Evolutionary conservation across 345 rosid genomes (phyloP).

Genomic region (Lagerstroemia speciosa): DNA sequence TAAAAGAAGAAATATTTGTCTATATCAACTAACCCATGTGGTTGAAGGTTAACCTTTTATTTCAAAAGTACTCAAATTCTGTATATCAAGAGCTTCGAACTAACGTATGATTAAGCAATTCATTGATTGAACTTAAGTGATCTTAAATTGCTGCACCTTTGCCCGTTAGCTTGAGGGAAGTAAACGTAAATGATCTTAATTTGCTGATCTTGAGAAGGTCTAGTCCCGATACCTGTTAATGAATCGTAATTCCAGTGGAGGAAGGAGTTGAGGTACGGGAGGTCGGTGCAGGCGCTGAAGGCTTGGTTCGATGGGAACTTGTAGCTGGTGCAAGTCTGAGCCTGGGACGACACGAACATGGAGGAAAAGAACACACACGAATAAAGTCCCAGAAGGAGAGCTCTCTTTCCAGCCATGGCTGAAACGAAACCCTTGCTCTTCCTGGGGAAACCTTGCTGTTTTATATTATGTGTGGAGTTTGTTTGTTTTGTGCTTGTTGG

Average conservation of each 20-base stretch:
- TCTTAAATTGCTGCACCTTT: background rate
- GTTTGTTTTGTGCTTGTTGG: background rate
- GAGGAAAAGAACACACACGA: constrained; percentile 15
- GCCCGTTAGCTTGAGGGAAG: no score
- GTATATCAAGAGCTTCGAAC: no score
- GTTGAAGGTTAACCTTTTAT: no score
- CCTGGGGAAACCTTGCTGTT: background rate
- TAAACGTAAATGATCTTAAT: background rate
- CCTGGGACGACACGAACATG: constrained; percentile 18
- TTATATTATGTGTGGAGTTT: background rate
- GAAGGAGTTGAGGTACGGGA: constrained; percentile 60
- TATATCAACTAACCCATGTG: no score
- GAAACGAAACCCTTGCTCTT: no score
- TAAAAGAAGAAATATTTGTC: no score
- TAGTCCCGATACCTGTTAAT: constrained; percentile 21
- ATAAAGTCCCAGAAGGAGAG: constrained; percentile 5
- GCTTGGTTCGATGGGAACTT: constrained; percentile 48
- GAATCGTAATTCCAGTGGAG: constrained; percentile 64
- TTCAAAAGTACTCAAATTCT: no score
- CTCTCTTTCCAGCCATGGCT: background rate
- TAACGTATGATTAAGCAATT: no score
- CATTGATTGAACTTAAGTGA: no score
- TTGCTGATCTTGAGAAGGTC: background rate
- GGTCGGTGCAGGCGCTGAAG: constrained; percentile 59
- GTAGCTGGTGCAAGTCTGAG: constrained; percentile 53